A percentile compares a stretch with the other conserved stretches of the same genome.
Conservation (phyloP, 805 yeast species). For the Zygosaccharomyces gambellarensis region DNA sequence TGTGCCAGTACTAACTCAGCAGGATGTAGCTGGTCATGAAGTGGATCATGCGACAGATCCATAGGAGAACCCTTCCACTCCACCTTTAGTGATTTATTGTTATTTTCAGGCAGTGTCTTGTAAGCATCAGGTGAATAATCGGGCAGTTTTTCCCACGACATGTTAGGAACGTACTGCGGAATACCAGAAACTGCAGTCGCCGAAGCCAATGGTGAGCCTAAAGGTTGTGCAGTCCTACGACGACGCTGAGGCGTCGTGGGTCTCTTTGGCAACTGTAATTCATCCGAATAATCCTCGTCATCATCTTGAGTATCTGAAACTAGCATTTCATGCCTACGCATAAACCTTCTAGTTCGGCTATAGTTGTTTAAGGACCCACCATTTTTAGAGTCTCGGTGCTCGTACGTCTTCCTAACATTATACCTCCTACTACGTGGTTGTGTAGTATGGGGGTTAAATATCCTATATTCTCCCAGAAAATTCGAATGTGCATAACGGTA, state of each 20-base stretch:
- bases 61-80: constrained; percentile 99
- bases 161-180: constrained; percentile 40
- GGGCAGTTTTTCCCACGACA: constrained; percentile 66
- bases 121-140: constrained; percentile 72
- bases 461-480: constrained; percentile 26
- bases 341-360: constrained; percentile 19
- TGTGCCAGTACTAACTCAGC: constrained; percentile 86
- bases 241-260: constrained; percentile 26
- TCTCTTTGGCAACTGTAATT: constrained; percentile 10
- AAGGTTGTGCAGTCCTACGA: constrained; percentile 16
- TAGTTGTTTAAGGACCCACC: background rate
- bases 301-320: constrained; percentile 8
- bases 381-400: background rate
- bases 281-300: constrained; percentile 3
- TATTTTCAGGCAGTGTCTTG: constrained; percentile 55
- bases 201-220: constrained; percentile 33
- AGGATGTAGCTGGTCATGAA: constrained; percentile 71
- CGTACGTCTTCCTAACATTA: background rate
- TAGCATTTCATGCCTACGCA: constrained; percentile 9
- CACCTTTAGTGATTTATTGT: constrained; percentile 68
- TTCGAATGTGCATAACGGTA: constrained; percentile 16
- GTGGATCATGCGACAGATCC: constrained; percentile 79
- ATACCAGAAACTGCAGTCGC: constrained; percentile 26
- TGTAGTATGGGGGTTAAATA: constrained; percentile 8
- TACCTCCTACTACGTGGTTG: background rate